Conservation (phyloP, 305 asterid species). For the Ajuga reptans region DNA sequence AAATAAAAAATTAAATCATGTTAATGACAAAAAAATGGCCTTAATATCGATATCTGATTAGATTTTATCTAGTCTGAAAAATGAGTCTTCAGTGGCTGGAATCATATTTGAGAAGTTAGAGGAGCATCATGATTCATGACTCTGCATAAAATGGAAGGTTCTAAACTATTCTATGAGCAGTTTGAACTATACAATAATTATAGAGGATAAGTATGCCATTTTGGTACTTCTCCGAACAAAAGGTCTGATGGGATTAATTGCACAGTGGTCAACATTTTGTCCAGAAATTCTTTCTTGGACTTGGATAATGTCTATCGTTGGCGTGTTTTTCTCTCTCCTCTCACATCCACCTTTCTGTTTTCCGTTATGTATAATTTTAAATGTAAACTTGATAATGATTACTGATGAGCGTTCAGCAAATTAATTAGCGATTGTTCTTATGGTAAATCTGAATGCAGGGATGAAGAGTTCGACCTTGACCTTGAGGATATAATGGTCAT, state of each 20-base stretch:
- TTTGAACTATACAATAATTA: background rate
- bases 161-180: background rate
- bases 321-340: too few species aligned
- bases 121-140: background rate
- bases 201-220: too few species aligned
- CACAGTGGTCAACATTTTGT: too few species aligned
- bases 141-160: background rate
- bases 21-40: too few species aligned
- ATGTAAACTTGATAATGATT: background rate
- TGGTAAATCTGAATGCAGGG: slow-evolving; percentile 45
- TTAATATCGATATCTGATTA: background rate
- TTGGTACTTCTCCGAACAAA: background rate
- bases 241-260: too few species aligned
- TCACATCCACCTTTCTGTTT: background rate
- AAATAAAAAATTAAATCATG: too few species aligned
- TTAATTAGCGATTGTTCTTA: slow-evolving; percentile 11
- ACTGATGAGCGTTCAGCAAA: background rate
- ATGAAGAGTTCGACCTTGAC: slow-evolving; percentile 84
- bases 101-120: too few species aligned
- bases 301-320: too few species aligned
- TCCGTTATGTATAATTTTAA: background rate
- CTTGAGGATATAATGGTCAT: slow-evolving; percentile 98
- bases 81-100: too few species aligned
- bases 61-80: too few species aligned
- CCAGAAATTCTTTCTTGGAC: too few species aligned